Conservation (phyloP, 2,329 filamentous ascomycete genomes). For the Aspergillus ustus region DNA sequence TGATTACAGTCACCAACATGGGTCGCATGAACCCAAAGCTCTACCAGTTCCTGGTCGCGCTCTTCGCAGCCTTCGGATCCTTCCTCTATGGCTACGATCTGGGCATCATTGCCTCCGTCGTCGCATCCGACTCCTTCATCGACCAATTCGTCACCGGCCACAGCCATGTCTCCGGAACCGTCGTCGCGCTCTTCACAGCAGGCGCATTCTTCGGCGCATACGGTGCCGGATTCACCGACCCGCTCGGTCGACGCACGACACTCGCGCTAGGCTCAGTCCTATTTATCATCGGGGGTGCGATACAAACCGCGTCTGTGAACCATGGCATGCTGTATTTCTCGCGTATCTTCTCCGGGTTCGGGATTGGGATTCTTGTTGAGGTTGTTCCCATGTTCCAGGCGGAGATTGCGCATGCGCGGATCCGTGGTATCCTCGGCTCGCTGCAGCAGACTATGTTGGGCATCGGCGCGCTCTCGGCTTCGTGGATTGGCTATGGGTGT, state of each 20-base stretch:
- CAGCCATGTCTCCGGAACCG: constrained; percentile 9
- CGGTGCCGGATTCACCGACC: constrained; percentile 10
- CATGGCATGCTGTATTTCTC: constrained; percentile 15
- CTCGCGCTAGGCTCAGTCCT: constrained; percentile 8
- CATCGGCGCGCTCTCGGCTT: constrained; percentile 4
- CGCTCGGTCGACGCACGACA: constrained; percentile 9
- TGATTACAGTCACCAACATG: too few relatives aligned
- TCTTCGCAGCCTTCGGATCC: constrained; percentile 10
- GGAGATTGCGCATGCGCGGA: constrained; percentile 14
- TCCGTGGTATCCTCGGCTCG: constrained; percentile 7
- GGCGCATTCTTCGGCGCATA: constrained; percentile 14
- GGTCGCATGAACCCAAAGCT: constrained; percentile 9
- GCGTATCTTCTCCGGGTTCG: constrained; percentile 9
- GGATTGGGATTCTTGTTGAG: constrained; percentile 10
- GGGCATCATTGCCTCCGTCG: constrained; percentile 13
- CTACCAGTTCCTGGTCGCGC: constrained; percentile 13
- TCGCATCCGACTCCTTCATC: constrained; percentile 12
- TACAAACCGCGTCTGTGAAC: constrained; percentile 4
- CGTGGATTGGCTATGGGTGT: constrained; percentile 18
- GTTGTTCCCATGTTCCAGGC: constrained; percentile 13
- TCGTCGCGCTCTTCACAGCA: constrained; percentile 12
- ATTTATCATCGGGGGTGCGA: constrained; percentile 6
- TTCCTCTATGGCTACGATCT: constrained; percentile 17
- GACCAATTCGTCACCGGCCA: constrained; percentile 1
- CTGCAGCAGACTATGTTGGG: constrained; percentile 14